Conservation (phyloP, 2,329 filamentous ascomycete species). For the Aspergillus puulaauensis region DNA sequence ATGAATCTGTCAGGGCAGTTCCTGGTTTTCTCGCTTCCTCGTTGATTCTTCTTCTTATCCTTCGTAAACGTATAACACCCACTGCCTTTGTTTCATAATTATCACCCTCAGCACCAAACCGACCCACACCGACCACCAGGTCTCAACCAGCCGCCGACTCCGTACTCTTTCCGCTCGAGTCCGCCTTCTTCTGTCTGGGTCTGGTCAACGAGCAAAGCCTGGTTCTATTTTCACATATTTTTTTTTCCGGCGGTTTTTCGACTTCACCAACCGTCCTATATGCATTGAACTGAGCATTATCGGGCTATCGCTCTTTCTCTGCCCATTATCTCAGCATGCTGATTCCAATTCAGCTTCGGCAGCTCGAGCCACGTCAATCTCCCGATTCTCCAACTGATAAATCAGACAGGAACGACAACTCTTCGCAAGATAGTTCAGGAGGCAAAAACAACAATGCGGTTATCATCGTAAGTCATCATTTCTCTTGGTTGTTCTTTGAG, state of each 20-base stretch:
- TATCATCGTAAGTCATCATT: constrained; percentile 29
- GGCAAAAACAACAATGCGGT: constrained; percentile 28
- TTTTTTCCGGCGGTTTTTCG: not conserved
- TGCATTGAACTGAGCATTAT: constrained; percentile 6
- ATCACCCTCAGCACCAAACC: not conserved
- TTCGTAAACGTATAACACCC: not conserved
- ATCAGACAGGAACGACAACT: not conserved
- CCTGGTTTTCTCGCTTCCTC: not conserved
- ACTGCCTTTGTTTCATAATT: not conserved
- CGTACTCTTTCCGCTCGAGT: constrained; percentile 1
- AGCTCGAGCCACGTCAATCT: constrained; percentile 18
- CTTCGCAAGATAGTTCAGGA: not conserved
- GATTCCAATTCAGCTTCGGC: constrained; percentile 18
- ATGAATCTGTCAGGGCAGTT: not conserved
- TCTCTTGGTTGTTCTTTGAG: not conserved
- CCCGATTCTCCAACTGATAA: not conserved
- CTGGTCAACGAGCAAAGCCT: not conserved
- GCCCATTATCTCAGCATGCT: constrained; percentile 19
- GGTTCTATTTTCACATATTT: not conserved
- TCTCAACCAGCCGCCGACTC: constrained; percentile 8
- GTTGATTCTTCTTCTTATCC: not conserved
- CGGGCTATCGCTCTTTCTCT: constrained; percentile 9
- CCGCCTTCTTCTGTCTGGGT: not conserved
- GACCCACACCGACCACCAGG: constrained; percentile 3
- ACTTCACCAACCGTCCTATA: not conserved